Base-by-base conservation (phyloP, 2,329 filamentous ascomycete genomes). In the Apiospora saccharicola region DNA sequence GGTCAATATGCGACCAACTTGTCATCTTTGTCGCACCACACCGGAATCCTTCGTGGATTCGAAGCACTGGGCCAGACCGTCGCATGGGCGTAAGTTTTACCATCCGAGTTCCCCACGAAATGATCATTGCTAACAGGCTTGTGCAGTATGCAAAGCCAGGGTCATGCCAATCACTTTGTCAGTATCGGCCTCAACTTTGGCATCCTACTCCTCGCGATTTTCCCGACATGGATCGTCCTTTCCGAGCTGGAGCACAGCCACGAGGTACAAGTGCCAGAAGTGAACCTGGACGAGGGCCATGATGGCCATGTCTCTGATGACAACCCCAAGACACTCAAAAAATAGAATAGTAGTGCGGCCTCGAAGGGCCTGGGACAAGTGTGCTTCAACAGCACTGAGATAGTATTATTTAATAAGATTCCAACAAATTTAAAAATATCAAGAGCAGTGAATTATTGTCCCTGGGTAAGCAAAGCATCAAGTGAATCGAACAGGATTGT, bases 101-200 rank as follows among this genome's bases (percentile, higher is more conserved):
- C 26, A 7, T 19, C 24, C 24, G 26, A 24, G 30, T 22, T 67
- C 16, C 51, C 24, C 16, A 67, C 41, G 47, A 14, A 10, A 41
- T 41, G 57, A 64, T 41, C 22, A 64, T 64, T 12, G 57, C 57
- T 64, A 64, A 13, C 47, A 34, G 37, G 47, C 30, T 41, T 12
- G 14, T 30, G n/a, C 24, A 78, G 77, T 41, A 79, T 80, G 79
- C 79, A 80, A 77, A 76, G 77, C 7, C 76, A 80, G 67, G 78
- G 76, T 3, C 77, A 78, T 34, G 79, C 78, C 67, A 80, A 80
- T 71, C 79, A 80, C 67, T 80, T 80, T 71, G 77, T 78, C 51
- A 80, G 78, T 70, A 80, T 80, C 47, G 79, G 79, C 14, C 70
- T 80, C 68, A 80, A 80, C 70, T 80, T 80, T 72, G 79, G 79